Percentiles rank a stretch among this genome's conserved stretches.
Evolutionary conservation across 1,139 yeast species (phyloP).

Genomic region (Pneumocystis sp.): DNA sequence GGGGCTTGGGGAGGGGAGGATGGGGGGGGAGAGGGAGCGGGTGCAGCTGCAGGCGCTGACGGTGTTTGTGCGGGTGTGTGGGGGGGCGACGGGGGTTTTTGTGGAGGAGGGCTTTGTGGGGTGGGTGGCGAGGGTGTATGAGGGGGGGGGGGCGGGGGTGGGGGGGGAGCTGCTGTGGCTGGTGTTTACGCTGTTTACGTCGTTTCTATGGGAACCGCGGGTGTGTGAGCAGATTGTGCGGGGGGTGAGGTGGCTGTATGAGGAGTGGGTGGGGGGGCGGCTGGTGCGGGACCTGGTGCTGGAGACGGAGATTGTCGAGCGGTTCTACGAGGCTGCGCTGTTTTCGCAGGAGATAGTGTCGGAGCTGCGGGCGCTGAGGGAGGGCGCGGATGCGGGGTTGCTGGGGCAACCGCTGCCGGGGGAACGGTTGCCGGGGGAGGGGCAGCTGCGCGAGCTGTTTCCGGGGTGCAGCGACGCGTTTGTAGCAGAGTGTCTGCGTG

Average conservation of each 20-base stretch:
- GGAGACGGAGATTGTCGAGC: neutral
- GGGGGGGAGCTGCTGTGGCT: neutral
- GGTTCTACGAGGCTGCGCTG: neutral
- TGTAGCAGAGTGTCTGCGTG: conserved; percentile 2
- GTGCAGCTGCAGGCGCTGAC: neutral
- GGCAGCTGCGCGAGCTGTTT: too few species aligned
- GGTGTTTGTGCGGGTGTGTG: neutral
- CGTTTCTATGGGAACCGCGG: neutral
- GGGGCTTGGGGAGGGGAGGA: neutral
- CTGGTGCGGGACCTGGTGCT: neutral
- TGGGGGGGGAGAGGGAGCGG: neutral
- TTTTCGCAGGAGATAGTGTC: neutral
- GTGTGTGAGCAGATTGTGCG: neutral
- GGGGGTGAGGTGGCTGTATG: neutral
- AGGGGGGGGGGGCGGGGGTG: neutral
- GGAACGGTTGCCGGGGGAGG: too few species aligned
- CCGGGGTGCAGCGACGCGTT: neutral
- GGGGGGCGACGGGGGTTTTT: neutral
- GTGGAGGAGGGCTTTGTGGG: neutral
- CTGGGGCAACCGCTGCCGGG: neutral
- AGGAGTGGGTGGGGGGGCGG: neutral
- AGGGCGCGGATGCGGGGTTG: neutral
- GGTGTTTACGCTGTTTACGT: neutral
- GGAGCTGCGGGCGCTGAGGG: neutral
- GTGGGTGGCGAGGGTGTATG: neutral